Base-by-base conservation (phyloP, 352 stramenopile species). In the Hyaloperonospora brassicae region DNA sequence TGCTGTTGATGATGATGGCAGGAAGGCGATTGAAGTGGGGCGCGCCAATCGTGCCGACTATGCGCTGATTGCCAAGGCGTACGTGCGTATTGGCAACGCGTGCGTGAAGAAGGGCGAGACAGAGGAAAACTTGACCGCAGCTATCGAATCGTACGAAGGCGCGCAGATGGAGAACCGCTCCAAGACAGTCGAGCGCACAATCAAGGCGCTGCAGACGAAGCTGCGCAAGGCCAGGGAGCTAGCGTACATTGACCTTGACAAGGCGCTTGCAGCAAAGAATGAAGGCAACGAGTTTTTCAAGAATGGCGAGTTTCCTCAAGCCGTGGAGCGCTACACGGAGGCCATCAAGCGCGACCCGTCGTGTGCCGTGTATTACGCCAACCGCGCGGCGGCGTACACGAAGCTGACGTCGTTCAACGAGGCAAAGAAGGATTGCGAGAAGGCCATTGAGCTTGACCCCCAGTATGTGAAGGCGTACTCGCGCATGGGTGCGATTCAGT, bases 381-480 rank as follows among this genome's bases (percentile, higher is more conserved):
- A 99, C 79, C 88, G 98, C 14, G 94, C 93, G 27, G 96, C 97
- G 4, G 97, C 97, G 17, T 93, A 98, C 55, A 97, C 91, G 44
- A 99, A 99, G 80, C 85, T 99, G 47, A 98, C 96, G 67, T 98
- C 80, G 62, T 96, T 89, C 51, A 71, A 86, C 35, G 83, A 93
- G 54, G 87, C 87, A 42, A 96, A 96, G 72, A 83, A 85, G 59
- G 85, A 95, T 60, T 98, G 97, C 58, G 94, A 99, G 70, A 98
- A 98, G 73, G 97, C 97, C 10, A 71, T 99, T 17, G 94, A 98
- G 53, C 67, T 99, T 14, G 97, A 99, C 73, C 91, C 91, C 4
- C 98, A 98, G 66, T 99, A 99, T 68, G 96, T 98, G 39, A 99
- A 99, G 79, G 96, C 96, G 11, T 99, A 97, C 79, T 94, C 88